Base-by-base conservation (phyloP, 352 stramenopile species). In the Globisporangium iwayamae region DNA sequence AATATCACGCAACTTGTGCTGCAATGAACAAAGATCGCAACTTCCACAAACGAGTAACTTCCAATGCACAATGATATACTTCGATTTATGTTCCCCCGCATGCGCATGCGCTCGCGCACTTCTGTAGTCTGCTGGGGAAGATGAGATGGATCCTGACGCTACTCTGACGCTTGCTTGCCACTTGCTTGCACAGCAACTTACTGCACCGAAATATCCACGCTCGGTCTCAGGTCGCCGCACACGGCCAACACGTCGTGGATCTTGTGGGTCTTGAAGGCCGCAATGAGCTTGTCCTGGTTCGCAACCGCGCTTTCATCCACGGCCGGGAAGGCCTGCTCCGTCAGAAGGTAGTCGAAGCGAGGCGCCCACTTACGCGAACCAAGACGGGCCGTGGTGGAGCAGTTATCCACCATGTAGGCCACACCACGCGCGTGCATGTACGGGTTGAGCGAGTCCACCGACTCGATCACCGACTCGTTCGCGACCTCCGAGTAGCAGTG, bases 341-440 rank as follows among this genome's bases (percentile, higher is more conserved):
- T 98, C 64, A 99, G 81, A 70, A 99, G 97, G 90, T 99, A 99
- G 82, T 99, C 96, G 77, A 99, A 99, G 73, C 96, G 89, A 62
- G 96, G 96, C 30, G 96, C 96, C 96, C 96, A 99, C 85, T 99
- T 99, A 64, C 96, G 84, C 48, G 92, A 98, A 71, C 96, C 96
- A 38, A 98, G 96, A 83, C 98, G 97, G 28, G 96, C 96, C 51
- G 96, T 99, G 71, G 97, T 98, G n/a, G 95, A 99, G 89, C 96
- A 99, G 83, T 99, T 99, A 84, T 99, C 96, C 61, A 99, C 96
- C 96, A 99, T 99, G 85, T 98, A 99, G 36, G 96, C 89, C 62
- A 99, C 94, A 43, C 96, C 96, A 57, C 96, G 89, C 60, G 97
- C 98, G 85, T 99, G 96, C 96, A 99, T 99, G 91, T 99, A 99